A percentile compares a stretch with the other conserved stretches of the same genome.
Evolutionary conservation across 106 monocot species (phyloP).

Genomic region (Cymbidium sinense): DNA sequence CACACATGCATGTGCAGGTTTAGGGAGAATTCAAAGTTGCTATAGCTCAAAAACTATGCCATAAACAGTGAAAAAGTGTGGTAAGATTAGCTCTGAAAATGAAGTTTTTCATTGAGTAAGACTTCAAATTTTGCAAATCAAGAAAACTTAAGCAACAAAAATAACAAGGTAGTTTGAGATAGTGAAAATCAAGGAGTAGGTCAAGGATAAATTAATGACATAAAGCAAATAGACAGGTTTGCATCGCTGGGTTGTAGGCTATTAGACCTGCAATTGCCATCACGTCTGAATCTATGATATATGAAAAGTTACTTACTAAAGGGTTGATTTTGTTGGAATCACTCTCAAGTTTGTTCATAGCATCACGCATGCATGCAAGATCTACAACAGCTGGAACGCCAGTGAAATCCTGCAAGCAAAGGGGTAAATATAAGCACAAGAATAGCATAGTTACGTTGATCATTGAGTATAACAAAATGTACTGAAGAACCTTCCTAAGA

Average conservation of each 20-base stretch:
- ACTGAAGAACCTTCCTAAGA: background rate
- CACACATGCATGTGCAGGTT: no score
- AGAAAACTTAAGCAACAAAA: no score
- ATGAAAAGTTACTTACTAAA: conserved; percentile 37
- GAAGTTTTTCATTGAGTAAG: no score
- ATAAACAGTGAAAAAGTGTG: no score
- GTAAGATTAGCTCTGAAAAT: no score
- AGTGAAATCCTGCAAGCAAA: conserved; percentile 63
- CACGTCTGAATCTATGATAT: background rate
- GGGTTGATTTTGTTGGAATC: conserved; percentile 87
- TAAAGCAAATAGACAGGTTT: background rate
- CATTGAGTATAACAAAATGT: background rate
- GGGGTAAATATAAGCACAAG: background rate
- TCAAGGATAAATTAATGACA: background rate
- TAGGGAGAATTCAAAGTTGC: no score
- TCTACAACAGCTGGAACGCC: conserved; percentile 95
- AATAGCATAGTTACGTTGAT: background rate
- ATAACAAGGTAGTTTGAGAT: no score
- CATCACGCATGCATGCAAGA: conserved; percentile 89
- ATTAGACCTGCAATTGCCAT: background rate
- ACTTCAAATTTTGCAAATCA: no score
- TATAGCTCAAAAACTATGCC: no score
- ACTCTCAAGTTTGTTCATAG: conserved; percentile 76
- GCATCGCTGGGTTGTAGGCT: background rate
- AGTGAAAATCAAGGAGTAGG: no score